Base-by-base conservation (phyloP, 2,329 filamentous ascomycete genomes). In the Arthrobotrys conoides region DNA sequence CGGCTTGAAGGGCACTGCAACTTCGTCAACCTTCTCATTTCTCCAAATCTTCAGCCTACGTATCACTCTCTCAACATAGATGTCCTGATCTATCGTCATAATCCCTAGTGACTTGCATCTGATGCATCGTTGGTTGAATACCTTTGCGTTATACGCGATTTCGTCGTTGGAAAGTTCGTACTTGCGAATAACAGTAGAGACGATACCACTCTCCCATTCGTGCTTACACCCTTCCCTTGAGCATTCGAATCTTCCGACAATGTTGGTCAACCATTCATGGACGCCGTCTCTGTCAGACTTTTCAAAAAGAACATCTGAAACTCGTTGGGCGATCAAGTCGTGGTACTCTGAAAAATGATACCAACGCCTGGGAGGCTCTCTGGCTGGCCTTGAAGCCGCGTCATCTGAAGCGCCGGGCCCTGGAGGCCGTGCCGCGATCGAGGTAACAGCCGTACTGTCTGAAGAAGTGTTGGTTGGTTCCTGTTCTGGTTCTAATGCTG, bases 91-190 rank as follows among this genome's bases (percentile, higher is more conserved):
- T 4, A 76, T 12, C 0, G 20, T 41, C 65, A 76, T 70, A n/a
- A 27, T 18, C 16, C 65, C 71, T 24, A 76, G 22, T 3, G 18
- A 24, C 6, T 70, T 20, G 22, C 71, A 76, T 5, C 6, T 48
- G 10, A 22, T 48, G 48, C 71, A 76, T 10, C 71, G 10, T 30
- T 76, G 71, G 14, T 76, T 76, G 57, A 57, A 76, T 14, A 76
- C 65, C 18, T 49, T 38, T 5, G 71, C 71, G 20, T 76, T 76
- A 41, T 76, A 76, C 3, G 36, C 46, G 3, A 76, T 24, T 24
- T 51, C 9, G 12, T 38, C 24, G 18, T 33, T 41, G 3, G n/a
- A 8, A 12, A 41, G 4, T 4, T 33, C 6, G 24, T 76, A 76
- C 49, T 18, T 27, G 20, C 71, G 64, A 41, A 76, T 65, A 6